Percentiles rank a stretch among this genome's conserved stretches.
These are phyloP conservation scores for Canna indica DNA, from an alignment of 176 grass and related monocot genomes.

Conservation along the genomic window DNA sequence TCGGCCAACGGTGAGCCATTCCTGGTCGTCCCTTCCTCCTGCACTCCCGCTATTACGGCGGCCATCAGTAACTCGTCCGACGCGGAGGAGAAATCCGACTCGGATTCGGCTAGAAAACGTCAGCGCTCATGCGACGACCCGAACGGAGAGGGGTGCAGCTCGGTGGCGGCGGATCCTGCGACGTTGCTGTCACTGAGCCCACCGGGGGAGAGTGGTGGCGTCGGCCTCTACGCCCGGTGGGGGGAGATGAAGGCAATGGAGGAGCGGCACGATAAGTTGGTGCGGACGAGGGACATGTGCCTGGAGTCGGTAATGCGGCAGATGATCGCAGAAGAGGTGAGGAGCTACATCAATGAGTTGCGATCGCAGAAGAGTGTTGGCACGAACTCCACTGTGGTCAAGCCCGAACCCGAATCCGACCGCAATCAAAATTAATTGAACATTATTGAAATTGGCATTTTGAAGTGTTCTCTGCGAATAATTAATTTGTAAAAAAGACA, in stretches of 20 bases:
- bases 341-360: constrained; percentile 28
- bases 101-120: constrained; percentile 23
- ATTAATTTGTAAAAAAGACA: too few relatives aligned
- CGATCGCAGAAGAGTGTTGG: constrained; percentile 1
- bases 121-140: not conserved
- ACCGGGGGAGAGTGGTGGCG: constrained; percentile 20
- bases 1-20: too few relatives aligned
- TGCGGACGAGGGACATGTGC: constrained; percentile 28
- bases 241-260: constrained; percentile 9
- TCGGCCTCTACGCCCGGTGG: not conserved
- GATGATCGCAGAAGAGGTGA: constrained; percentile 71
- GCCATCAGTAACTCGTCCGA: constrained; percentile 4
- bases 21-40: constrained; percentile 6
- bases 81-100: not conserved
- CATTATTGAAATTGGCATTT: too few relatives aligned
- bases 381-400: constrained; percentile 9
- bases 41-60: constrained; percentile 10
- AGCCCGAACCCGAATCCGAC: constrained; percentile 2
- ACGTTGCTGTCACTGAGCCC: constrained; percentile 61
- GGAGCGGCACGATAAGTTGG: constrained; percentile 23
- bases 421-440: too few relatives aligned
- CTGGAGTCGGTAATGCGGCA: constrained; percentile 16
- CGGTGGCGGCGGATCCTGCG: constrained; percentile 22
- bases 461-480: too few relatives aligned
- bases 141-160: not conserved